Evolutionary conservation across 495 filamentous ascomycete genomes (phyloP).

Genomic region (Tetracladium setigerum): DNA sequence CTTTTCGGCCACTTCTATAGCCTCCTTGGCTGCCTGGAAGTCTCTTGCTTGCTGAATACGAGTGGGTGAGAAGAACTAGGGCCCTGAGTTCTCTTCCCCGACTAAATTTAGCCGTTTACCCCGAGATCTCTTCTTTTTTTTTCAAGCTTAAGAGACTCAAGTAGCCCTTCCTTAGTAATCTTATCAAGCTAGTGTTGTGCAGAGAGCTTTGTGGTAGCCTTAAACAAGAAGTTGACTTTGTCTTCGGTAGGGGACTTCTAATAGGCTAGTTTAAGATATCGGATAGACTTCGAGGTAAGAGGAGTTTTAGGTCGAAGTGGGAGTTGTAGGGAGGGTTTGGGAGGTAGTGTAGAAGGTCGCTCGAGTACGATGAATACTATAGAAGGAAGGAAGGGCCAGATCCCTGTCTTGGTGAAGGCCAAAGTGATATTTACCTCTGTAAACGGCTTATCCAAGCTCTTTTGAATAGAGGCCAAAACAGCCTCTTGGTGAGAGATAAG

Average conservation of each 20-base stretch:
- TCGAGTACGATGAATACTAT: too few relatives aligned
- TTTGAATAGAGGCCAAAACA: neutral
- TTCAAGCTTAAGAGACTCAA: neutral
- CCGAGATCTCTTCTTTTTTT: slow-evolving; percentile 3
- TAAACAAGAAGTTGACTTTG: neutral
- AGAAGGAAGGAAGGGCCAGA: neutral
- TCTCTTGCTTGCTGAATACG: neutral
- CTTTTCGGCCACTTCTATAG: neutral
- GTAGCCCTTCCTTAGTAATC: neutral
- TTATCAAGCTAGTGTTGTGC: neutral
- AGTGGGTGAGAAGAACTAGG: neutral
- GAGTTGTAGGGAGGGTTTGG: neutral
- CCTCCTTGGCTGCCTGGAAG: slow-evolving; percentile 3
- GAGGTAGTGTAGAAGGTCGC: too few relatives aligned
- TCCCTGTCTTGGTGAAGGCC: neutral
- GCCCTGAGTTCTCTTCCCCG: neutral
- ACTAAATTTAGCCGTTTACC: neutral
- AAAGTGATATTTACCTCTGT: neutral
- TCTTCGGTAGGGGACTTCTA: neutral
- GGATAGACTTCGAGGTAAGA: neutral
- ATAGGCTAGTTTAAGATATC: neutral
- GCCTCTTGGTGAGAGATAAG: neutral
- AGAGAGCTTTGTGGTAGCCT: neutral
- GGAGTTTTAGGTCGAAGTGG: neutral
- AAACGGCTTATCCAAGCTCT: neutral